phyloP scores from a whole-genome alignment of 108 stramenopile species.

The Ochromonas danica region DNA sequence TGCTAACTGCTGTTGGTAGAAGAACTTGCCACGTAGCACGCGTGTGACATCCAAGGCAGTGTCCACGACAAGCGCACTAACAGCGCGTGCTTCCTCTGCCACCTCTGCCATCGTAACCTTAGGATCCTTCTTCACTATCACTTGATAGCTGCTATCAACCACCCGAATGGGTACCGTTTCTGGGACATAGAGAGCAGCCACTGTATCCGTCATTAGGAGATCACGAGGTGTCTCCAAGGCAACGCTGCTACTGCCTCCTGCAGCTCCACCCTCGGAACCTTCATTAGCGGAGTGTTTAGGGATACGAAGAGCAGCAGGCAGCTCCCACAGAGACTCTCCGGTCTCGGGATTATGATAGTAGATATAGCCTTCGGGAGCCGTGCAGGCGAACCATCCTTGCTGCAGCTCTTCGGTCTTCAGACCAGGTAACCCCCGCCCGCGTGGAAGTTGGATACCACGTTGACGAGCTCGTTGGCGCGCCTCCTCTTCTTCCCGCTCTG shows the following conservation, averaged over 20 bases:
- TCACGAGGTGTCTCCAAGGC: background rate
- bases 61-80: background rate
- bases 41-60: background rate
- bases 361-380: background rate
- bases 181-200: background rate
- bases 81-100: background rate
- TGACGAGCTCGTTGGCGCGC: background rate
- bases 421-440: background rate
- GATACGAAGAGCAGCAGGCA: background rate
- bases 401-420: background rate
- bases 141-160: background rate
- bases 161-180: background rate
- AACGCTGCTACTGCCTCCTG: too few relatives aligned
- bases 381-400: conserved; percentile 12
- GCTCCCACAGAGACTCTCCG: conserved; percentile 17
- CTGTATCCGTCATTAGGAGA: background rate
- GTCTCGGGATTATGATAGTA: conserved; percentile 4
- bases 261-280: background rate
- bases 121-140: background rate
- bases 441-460: background rate
- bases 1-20: too few relatives aligned
- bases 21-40: background rate
- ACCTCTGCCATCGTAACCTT: background rate
- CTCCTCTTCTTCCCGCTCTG: background rate
- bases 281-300: background rate